Base-by-base conservation (phyloP, 2,329 filamentous ascomycete species). In the Didymosphaeria variabile region DNA sequence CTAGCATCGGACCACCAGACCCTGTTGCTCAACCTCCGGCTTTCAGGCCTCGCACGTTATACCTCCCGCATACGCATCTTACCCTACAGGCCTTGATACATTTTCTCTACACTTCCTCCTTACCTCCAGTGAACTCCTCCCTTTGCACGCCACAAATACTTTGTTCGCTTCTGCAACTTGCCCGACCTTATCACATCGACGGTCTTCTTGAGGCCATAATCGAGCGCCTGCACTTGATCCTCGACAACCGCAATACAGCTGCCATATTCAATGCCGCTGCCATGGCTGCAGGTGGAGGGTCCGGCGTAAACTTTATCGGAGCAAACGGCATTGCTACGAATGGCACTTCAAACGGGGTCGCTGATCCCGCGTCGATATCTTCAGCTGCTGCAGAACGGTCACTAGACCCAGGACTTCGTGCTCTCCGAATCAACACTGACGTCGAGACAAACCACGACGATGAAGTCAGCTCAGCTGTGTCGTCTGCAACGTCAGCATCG, bases 221-320 rank as follows among this genome's bases (percentile, higher is more conserved):
- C 10, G 93, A 98, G 78, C 88, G 94, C 8, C 84, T 99, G 0
- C 95, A 99, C 72, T 86, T 91, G 32, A 87, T 96, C 0, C 87
- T 99, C 4, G 95, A 99, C 76, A 95, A 92, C 51, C 87, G 94
- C 50, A 99, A 98, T 68, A 94, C 95, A 0, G 95, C 95, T 0
- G 95, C 95, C 6, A 94, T 99, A 0, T 99, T 99, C 83, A 99
- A 99, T 67, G 95, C 95, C 0, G 95, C 94, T 0, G 95, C 95
- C 56, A 98, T 98, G 95, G 95, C 94, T 0, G 95, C 95, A 1
- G 95, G 95, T 12, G 94, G 95, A 29, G 95, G 95, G 0, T 88
- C 93, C 51, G 91, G 92, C 51, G 92, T 94, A 31, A 89, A 91
- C 56, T 92, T 88, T 71, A 71, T 72, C 23, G 70, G 74, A 19